phyloP scores from a whole-genome alignment of 2,329 filamentous ascomycete species.

The Cladosporium oxysporum region DNA sequence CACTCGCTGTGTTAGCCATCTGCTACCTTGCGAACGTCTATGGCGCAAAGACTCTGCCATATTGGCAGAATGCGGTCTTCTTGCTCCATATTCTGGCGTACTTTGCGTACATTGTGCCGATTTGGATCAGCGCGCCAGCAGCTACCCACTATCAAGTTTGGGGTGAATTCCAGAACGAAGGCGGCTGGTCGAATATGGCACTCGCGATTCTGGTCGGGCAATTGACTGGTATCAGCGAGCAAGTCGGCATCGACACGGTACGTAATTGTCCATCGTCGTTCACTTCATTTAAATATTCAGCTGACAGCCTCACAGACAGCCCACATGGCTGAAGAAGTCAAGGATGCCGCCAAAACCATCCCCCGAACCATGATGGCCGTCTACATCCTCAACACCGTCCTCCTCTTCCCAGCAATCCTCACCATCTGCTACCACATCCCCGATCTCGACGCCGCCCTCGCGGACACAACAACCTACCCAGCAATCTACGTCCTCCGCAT shows the following conservation, averaged over 20 bases:
- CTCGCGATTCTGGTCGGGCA: constrained; percentile 21
- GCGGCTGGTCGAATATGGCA: constrained; percentile 24
- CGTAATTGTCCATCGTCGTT: neutral
- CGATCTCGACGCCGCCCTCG: constrained; percentile 32
- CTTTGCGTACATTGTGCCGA: constrained; percentile 25
- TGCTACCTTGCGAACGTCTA: constrained; percentile 39
- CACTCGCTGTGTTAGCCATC: constrained; percentile 38
- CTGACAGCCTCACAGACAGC: constrained; percentile 5
- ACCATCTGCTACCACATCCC: constrained; percentile 40
- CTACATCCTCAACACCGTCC: constrained; percentile 23
- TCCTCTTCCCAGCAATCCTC: constrained; percentile 29
- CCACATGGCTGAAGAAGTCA: constrained; percentile 28
- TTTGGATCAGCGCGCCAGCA: constrained; percentile 23
- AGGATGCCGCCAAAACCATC: constrained; percentile 23
- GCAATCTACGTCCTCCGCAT: constrained; percentile 39
- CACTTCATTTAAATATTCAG: neutral
- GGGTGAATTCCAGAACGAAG: constrained; percentile 21
- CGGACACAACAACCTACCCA: constrained; percentile 38
- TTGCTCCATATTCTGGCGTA: constrained; percentile 33
- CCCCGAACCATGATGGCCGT: constrained; percentile 24
- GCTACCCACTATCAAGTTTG: neutral
- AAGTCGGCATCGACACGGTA: neutral
- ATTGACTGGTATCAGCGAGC: constrained; percentile 5
- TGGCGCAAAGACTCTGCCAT: constrained; percentile 1
- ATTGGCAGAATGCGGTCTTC: constrained; percentile 43